These are phyloP conservation scores for Cenchrus fungigraminus DNA, from an alignment of 176 grass and related monocot species.

Conservation along the genomic window DNA sequence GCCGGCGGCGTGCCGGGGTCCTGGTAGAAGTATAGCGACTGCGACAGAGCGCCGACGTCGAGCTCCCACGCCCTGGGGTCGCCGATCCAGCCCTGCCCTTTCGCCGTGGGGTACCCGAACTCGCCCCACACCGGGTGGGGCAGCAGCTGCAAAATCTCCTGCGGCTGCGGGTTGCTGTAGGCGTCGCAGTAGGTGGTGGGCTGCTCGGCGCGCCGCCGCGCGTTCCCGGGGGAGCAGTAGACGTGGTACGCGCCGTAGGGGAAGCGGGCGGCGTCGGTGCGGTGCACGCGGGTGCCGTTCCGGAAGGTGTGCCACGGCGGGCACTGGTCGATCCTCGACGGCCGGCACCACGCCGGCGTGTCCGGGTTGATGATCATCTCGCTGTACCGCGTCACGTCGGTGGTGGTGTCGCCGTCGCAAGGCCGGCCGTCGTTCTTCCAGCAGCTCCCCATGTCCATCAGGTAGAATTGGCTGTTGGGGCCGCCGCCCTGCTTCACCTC, in stretches of 20 bases:
- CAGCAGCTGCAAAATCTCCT: slow-evolving; percentile 88
- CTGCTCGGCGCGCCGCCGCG: slow-evolving; percentile 58
- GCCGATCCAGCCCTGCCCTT: slow-evolving; percentile 79
- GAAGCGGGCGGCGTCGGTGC: slow-evolving; percentile 52
- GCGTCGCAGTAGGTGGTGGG: slow-evolving; percentile 84
- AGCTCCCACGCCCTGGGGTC: slow-evolving; percentile 82
- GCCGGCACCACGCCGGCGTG: slow-evolving; percentile 64
- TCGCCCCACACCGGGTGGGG: slow-evolving; percentile 84
- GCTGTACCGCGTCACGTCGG: slow-evolving; percentile 88
- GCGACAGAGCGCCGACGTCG: slow-evolving; percentile 76
- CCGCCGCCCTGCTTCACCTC: slow-evolving; percentile 81
- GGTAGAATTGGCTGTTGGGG: slow-evolving; percentile 80
- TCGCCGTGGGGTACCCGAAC: slow-evolving; percentile 76
- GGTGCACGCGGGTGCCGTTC: slow-evolving; percentile 77
- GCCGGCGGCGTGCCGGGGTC: slow-evolving; percentile 67
- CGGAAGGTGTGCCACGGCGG: slow-evolving; percentile 92
- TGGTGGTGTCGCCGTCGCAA: slow-evolving; percentile 74
- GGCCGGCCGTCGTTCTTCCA: slow-evolving; percentile 85
- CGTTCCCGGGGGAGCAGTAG: slow-evolving; percentile 92
- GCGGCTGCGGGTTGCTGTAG: slow-evolving; percentile 95
- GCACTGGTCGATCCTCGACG: slow-evolving; percentile 53
- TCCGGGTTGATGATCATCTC: slow-evolving; percentile 98
- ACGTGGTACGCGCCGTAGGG: slow-evolving; percentile 87
- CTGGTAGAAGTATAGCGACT: slow-evolving; percentile 88
- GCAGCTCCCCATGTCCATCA: slow-evolving; percentile 95